phyloP scores from a whole-genome alignment of 208 protist species.

The Trypanosoma lewisi region DNA sequence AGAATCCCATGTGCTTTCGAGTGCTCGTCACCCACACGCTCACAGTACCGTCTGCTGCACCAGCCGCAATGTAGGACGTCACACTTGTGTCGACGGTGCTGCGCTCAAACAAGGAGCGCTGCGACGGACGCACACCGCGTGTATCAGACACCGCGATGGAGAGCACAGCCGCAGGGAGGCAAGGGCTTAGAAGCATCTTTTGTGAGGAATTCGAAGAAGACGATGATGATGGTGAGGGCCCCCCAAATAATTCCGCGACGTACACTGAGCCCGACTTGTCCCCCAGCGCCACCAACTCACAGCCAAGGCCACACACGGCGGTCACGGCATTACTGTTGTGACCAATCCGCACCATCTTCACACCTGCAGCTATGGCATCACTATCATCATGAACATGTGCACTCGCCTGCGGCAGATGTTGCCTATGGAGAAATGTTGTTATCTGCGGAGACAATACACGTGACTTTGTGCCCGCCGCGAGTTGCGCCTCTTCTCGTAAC shows the following conservation, averaged over 20 bases:
- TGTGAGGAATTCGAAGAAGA: conserved; percentile 3
- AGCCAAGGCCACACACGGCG: conserved; percentile 65
- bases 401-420: conserved; percentile 4
- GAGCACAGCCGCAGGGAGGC: conserved; percentile 54
- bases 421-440: conserved; percentile 32
- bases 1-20: conserved; percentile 60
- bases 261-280: conserved; percentile 88
- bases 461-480: conserved; percentile 71
- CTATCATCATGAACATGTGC: background rate
- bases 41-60: conserved; percentile 75
- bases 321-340: conserved; percentile 89
- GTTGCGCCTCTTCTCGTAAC: conserved; percentile 74
- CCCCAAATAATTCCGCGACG: conserved; percentile 35
- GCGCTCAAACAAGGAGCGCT: conserved; percentile 75
- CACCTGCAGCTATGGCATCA: background rate
- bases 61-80: conserved; percentile 80
- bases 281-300: conserved; percentile 65
- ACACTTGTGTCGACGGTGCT: conserved; percentile 75
- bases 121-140: conserved; percentile 45
- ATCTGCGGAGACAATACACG: conserved; percentile 56
- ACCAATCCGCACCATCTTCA: conserved; percentile 44
- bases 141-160: conserved; percentile 85
- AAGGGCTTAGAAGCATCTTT: conserved; percentile 53
- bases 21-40: conserved; percentile 77
- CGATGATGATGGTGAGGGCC: conserved; percentile 6